Base-by-base conservation (phyloP, 495 filamentous ascomycete genomes). In the Clavariopsis aquatica region DNA sequence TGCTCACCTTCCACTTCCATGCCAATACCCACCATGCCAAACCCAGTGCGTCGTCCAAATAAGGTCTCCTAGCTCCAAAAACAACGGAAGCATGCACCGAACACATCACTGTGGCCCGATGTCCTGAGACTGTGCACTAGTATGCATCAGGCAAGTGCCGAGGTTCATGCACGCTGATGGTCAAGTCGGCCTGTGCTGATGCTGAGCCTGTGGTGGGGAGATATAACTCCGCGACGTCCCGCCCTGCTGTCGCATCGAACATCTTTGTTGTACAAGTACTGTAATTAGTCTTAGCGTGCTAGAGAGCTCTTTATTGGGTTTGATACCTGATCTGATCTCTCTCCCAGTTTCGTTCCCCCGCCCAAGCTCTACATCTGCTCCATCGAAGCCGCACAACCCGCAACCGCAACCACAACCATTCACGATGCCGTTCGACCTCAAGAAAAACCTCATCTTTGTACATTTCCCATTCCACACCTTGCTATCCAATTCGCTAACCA, bases 391-490 rank as follows among this genome's bases (percentile, higher is more conserved):
- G n/a, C n/a, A n/a, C n/a, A n/a, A n/a, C n/a, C n/a, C n/a, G n/a
- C n/a, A n/a, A 49, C 19, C 19, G 47, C 51, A 29, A 6, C 51
- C n/a, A 31, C 24, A 56, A 19, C 24, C 23, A 17, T 53, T n/a
- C 29, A 56, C 41, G 17, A 63, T 63, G 60, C 23, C 23, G 8
- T 66, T 66, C 41, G 43, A 66, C 20, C 56, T 66, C 1, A 60
- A 60, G 41, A n/a, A 66, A 56, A 31, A 66, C 10, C 63, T 66
- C 49, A 29, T 66, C 23, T 52, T 54, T 46, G 63, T 66, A 41
- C 27, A 49, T 41, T 1, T 13, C 23, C 57, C 26, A 3, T 22
- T 53, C n/a, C 38, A 8, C 38, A 15, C 8, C 54, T 12, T 2
- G 10, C 6, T 28, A 24, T 54, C 13, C 9, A 61, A 41, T 52